Evolutionary conservation across 2,329 filamentous ascomycete species (phyloP).

Genomic region (Hansfordia pulvinata): DNA sequence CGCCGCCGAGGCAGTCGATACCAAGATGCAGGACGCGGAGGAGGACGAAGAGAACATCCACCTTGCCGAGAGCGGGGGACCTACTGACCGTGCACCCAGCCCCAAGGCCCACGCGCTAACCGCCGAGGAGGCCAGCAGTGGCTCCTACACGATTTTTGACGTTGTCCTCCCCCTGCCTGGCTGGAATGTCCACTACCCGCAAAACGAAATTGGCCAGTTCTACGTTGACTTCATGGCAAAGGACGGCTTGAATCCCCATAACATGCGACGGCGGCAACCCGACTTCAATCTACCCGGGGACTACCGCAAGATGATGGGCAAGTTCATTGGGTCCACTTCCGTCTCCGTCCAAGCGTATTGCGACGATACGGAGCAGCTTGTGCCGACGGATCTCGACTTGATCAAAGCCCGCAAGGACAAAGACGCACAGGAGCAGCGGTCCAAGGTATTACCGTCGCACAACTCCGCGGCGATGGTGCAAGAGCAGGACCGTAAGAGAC

Average conservation of each 20-base stretch:
- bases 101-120: slow-evolving; percentile 53
- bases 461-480: slow-evolving; percentile 5
- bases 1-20: slow-evolving; percentile 17
- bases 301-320: slow-evolving; percentile 74
- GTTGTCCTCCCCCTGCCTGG: slow-evolving; percentile 86
- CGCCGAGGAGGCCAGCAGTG: slow-evolving; percentile 63
- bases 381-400: slow-evolving; percentile 72
- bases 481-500: slow-evolving; percentile 9
- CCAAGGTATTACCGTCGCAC: no score
- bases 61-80: slow-evolving; percentile 38
- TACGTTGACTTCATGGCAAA: slow-evolving; percentile 80
- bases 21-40: slow-evolving; percentile 36
- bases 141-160: slow-evolving; percentile 71
- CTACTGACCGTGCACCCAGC: slow-evolving; percentile 27
- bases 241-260: slow-evolving; percentile 60
- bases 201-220: slow-evolving; percentile 70
- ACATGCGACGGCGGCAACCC: slow-evolving; percentile 76
- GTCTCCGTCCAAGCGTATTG: slow-evolving; percentile 59
- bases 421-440: slow-evolving; percentile 8
- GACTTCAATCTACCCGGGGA: slow-evolving; percentile 81
- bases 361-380: slow-evolving; percentile 67
- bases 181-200: slow-evolving; percentile 76
- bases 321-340: slow-evolving; percentile 49
- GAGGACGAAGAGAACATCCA: slow-evolving; percentile 55
- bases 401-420: slow-evolving; percentile 31